phyloP scores from a whole-genome alignment of 352 stramenopile genomes.

The Poterioochromonas sp. region DNA sequence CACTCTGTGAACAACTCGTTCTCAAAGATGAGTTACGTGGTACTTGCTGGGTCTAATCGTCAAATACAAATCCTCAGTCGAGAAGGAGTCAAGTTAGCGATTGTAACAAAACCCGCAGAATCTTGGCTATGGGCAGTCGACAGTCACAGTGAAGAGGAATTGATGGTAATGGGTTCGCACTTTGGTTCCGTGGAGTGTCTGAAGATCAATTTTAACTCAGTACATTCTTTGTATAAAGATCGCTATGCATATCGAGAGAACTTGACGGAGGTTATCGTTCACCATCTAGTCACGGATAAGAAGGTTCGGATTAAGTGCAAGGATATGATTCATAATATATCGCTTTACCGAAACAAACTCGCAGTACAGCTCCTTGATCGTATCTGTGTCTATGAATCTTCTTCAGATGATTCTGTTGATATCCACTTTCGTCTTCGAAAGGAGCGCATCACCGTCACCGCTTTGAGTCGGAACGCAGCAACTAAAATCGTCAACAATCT shows the following conservation, averaged over 20 bases:
- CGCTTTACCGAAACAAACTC: constrained; percentile 77
- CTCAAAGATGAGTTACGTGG: constrained; percentile 50
- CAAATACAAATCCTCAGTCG: neutral
- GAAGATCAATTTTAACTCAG: constrained; percentile 73
- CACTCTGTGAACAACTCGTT: constrained; percentile 77
- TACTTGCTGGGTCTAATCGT: constrained; percentile 5
- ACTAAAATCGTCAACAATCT: constrained; percentile 54
- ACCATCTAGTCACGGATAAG: constrained; percentile 85
- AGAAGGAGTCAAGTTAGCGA: constrained; percentile 48
- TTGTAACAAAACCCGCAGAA: constrained; percentile 54
- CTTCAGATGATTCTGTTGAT: constrained; percentile 60
- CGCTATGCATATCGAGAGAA: constrained; percentile 83
- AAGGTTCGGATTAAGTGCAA: constrained; percentile 84
- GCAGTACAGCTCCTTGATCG: constrained; percentile 82
- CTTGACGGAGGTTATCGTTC: constrained; percentile 86
- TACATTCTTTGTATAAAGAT: constrained; percentile 82
- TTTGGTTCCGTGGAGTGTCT: constrained; percentile 68
- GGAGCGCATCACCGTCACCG: constrained; percentile 36
- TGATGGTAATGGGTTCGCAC: constrained; percentile 69
- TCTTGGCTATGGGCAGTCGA: constrained; percentile 80
- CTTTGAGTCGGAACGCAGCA: neutral
- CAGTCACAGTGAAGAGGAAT: constrained; percentile 59
- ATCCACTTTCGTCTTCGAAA: constrained; percentile 84
- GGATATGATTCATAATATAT: constrained; percentile 87
- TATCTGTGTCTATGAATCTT: constrained; percentile 80